These are phyloP conservation scores for Pyrenula massariospora DNA, from an alignment of 495 filamentous ascomycete genomes.

Conservation along the genomic window DNA sequence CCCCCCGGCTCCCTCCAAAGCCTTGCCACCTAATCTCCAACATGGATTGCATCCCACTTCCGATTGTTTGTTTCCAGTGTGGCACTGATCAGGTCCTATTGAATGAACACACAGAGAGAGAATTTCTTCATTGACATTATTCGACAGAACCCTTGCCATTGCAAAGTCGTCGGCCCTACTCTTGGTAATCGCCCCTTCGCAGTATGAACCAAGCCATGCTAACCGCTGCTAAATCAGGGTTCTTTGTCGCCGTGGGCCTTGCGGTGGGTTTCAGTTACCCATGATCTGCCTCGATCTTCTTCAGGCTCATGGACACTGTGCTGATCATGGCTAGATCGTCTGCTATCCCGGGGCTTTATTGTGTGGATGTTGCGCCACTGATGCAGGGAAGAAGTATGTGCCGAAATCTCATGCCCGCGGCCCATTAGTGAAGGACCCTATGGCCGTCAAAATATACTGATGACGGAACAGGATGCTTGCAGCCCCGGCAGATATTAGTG, in stretches of 20 bases:
- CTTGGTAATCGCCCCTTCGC: too few species aligned
- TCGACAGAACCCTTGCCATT: slow-evolving; percentile 24
- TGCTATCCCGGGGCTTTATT: slow-evolving; percentile 22
- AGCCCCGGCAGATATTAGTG: slow-evolving; percentile 17
- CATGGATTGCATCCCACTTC: neutral
- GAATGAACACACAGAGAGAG: too few species aligned
- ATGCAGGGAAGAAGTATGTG: slow-evolving; percentile 19
- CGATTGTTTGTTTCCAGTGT: neutral
- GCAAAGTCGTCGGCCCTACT: slow-evolving; percentile 24
- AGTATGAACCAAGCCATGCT: neutral
- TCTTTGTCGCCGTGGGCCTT: slow-evolving; percentile 12
- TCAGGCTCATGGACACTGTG: neutral
- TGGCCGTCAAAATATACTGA: neutral
- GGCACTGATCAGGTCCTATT: neutral
- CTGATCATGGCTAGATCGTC: slow-evolving; percentile 10
- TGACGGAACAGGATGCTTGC: slow-evolving; percentile 14
- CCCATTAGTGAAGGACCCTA: too few species aligned
- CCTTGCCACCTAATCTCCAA: neutral
- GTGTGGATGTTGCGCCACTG: slow-evolving; percentile 23
- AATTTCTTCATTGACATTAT: too few species aligned
- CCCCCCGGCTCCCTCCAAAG: neutral
- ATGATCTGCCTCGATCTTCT: slow-evolving; percentile 1
- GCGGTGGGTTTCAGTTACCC: slow-evolving; percentile 11
- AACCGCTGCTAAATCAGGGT: neutral
- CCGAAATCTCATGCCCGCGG: too few species aligned